Evolutionary conservation across 1,284 basidiomycete genomes (phyloP).

Genomic region (Melampsora occidentalis): DNA sequence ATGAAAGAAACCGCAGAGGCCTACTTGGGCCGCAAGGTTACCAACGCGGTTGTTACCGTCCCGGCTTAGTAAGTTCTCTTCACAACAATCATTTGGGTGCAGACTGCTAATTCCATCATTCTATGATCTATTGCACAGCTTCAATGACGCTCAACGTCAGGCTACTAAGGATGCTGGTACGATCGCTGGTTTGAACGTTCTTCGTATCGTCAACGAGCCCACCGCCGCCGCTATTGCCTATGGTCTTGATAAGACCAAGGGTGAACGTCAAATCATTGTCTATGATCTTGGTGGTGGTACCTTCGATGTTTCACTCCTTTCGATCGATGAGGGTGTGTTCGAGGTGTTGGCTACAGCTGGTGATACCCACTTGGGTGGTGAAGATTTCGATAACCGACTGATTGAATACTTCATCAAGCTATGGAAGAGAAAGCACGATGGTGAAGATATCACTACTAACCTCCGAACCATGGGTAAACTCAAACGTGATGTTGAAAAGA

Average conservation of each 20-base stretch:
- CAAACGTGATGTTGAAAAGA: slow-evolving; percentile 54
- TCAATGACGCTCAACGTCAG: slow-evolving; percentile 98
- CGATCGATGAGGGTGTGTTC: slow-evolving; percentile 54
- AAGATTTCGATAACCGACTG: slow-evolving; percentile 55
- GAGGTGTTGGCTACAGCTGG: slow-evolving; percentile 54
- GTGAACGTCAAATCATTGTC: slow-evolving; percentile 83
- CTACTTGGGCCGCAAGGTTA: slow-evolving; percentile 93
- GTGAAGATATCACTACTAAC: slow-evolving; percentile 44
- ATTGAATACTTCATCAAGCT: slow-evolving; percentile 54
- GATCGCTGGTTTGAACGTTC: slow-evolving; percentile 90
- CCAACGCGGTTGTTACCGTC: slow-evolving; percentile 95
- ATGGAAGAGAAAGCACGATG: slow-evolving; percentile 54
- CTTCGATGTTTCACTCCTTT: slow-evolving; percentile 54
- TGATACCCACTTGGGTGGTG: slow-evolving; percentile 55
- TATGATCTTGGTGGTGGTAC: slow-evolving; percentile 55
- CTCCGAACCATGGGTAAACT: slow-evolving; percentile 54
- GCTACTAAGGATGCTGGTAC: slow-evolving; percentile 98
- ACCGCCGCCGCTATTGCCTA: slow-evolving; percentile 86
- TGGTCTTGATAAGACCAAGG: slow-evolving; percentile 92
- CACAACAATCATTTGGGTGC: neutral
- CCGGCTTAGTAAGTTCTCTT: slow-evolving; percentile 65
- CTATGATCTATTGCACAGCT: slow-evolving; percentile 57
- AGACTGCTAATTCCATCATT: neutral
- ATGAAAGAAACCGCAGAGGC: slow-evolving; percentile 99
- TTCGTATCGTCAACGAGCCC: slow-evolving; percentile 98